phyloP scores from a whole-genome alignment of 2,329 filamentous ascomycete genomes.

The Monosporascus sp. region DNA sequence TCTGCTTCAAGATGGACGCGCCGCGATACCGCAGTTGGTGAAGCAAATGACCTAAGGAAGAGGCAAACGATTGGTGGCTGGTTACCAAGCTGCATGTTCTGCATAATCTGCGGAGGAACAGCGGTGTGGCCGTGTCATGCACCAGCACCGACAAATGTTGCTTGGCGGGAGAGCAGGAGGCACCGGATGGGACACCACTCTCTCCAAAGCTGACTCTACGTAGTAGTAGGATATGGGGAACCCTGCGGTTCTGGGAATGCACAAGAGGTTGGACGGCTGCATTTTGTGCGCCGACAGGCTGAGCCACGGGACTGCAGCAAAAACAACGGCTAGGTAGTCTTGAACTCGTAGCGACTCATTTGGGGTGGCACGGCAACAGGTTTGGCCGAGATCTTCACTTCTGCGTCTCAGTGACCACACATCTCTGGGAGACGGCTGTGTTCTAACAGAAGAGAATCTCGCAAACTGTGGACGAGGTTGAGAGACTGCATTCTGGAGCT shows the following conservation, averaged over 20 bases:
- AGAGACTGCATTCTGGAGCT: background rate
- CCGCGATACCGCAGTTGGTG: background rate
- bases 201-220: background rate
- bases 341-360: background rate
- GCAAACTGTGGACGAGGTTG: background rate
- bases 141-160: background rate
- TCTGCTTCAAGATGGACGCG: background rate
- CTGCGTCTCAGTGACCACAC: background rate
- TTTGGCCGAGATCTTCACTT: background rate
- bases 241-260: background rate
- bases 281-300: background rate
- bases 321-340: background rate
- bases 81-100: background rate
- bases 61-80: background rate
- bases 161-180: background rate
- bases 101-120: background rate
- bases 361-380: background rate
- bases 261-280: background rate
- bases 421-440: constrained; percentile 3
- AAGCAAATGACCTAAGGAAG: background rate
- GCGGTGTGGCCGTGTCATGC: constrained; percentile 1
- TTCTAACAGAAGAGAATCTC: background rate
- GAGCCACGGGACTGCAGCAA: background rate
- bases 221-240: too few relatives aligned
- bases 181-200: background rate